phyloP scores from a whole-genome alignment of 768 basidiomycete genomes.

The Amanita pallidorosea region DNA sequence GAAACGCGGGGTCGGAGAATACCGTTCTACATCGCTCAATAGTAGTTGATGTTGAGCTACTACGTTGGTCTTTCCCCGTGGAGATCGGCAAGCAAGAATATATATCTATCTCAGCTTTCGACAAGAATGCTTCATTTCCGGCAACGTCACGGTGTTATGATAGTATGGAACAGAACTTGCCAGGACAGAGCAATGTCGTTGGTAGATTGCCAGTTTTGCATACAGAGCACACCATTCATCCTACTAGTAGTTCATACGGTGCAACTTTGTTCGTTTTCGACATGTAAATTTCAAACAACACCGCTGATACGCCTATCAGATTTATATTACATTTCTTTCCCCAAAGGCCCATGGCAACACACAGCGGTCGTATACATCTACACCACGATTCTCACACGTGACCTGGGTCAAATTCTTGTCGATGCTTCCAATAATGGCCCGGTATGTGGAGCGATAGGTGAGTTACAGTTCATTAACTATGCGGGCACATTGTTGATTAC shows the following conservation, averaged over 20 bases:
- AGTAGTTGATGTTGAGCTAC: no score
- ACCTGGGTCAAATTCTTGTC: constrained; percentile 7
- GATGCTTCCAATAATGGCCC: not conserved
- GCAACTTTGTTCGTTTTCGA: constrained; percentile 2
- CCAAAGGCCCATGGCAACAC: constrained; percentile 1
- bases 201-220: not conserved
- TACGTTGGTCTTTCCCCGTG: no score
- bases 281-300: not conserved
- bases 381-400: constrained; percentile 15
- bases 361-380: constrained; percentile 12
- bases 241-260: constrained; percentile 2
- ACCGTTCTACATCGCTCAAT: no score
- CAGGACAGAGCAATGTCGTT: not conserved
- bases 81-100: no score
- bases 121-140: no score
- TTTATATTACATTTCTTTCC: constrained; percentile 11
- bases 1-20: no score
- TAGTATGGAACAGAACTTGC: no score
- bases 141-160: no score
- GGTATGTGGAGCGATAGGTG: not conserved
- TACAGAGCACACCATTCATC: no score
- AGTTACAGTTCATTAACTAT: not conserved
- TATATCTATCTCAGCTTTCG: no score
- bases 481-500: not conserved
- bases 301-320: constrained; percentile 1